Base-by-base conservation (phyloP, 140 eudicot species). In the Erigeron philadelphicus region DNA sequence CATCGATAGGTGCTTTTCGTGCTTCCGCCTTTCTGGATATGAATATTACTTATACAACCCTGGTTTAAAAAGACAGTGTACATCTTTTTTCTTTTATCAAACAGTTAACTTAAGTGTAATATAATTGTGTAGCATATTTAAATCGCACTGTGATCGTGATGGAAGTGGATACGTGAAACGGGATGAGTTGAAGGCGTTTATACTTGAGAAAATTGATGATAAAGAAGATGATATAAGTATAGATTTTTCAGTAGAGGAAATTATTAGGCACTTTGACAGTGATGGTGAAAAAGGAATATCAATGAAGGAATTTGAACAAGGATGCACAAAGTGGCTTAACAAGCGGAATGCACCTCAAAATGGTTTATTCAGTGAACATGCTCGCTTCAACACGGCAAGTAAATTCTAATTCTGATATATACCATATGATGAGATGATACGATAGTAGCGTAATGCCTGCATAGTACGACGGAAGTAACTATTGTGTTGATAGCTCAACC, bases 231-330 rank as follows among this genome's bases (percentile, higher is more conserved):
- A 71, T 1, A 48, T n/a, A 13, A 74, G 67, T 52, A 74, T 42
- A 7, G 69, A 43, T 35, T 63, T 59, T 11, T 81, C 72, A 59
- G 78, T 78, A 12, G 67, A 67, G 15, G 76, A 68, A 44, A 57
- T 83, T 66, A 47, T 76, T 40, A 59, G 67, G 67, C 80, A 73
- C 41, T 83, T 83, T n/a, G 84, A 83, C 58, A 66, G 41, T 40
- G 82, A 79, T 64, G 65, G 69, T 35, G 54, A 62, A 25, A 15
- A 67, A n/a, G 19, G 9, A 11, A 72, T 80, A 38, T 72, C 58
- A 63, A 52, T 40, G 21, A n/a, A 16, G 35, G 87, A 83, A 58
- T 83, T 83, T 64, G 52, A 41, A 17, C 25, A 47, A 19, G 80
- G 78, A 47, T 47, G 77, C 52, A 11, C 54, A 3, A 64, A 49